Evolutionary conservation across 768 basidiomycete species (phyloP).

Genomic region (Glaciozyma martinii): DNA sequence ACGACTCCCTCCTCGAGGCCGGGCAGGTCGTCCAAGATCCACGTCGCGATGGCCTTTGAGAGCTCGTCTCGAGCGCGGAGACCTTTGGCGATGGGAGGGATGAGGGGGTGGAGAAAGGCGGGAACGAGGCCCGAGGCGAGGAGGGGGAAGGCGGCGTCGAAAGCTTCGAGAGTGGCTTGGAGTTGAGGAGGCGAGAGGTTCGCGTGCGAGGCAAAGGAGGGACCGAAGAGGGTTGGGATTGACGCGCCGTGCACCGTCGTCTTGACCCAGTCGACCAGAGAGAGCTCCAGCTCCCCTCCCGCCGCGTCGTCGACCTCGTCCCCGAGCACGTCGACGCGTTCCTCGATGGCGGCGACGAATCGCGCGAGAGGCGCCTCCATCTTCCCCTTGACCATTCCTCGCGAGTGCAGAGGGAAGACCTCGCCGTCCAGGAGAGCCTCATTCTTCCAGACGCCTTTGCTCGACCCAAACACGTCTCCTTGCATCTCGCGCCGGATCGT

Average conservation of each 20-base stretch:
- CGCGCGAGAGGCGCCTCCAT: slow-evolving; percentile 11
- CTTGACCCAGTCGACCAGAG: slow-evolving; percentile 9
- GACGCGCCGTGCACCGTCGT: neutral
- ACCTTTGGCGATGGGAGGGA: slow-evolving; percentile 12
- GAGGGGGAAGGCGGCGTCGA: slow-evolving; percentile 29
- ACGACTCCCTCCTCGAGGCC: slow-evolving; percentile 28
- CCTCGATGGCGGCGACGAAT: slow-evolving; percentile 1
- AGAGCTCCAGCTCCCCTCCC: neutral
- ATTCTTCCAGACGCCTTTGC: slow-evolving; percentile 1
- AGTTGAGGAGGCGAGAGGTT: too few species aligned
- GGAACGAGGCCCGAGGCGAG: slow-evolving; percentile 25
- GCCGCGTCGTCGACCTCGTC: slow-evolving; percentile 1
- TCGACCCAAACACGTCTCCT: slow-evolving; percentile 16
- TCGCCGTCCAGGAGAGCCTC: neutral
- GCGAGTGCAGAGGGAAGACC: slow-evolving; percentile 20
- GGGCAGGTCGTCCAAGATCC: slow-evolving; percentile 17
- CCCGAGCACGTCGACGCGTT: slow-evolving; percentile 1
- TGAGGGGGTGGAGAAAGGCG: neutral
- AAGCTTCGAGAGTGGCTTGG: slow-evolving; percentile 4
- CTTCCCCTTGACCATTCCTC: slow-evolving; percentile 12
- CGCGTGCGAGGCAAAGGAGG: neutral
- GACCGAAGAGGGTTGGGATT: slow-evolving; percentile 12
- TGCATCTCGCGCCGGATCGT: slow-evolving; percentile 25
- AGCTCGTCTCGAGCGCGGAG: neutral
- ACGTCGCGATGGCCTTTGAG: neutral